Percentiles rank a stretch among this genome's conserved stretches.
Evolutionary conservation across 1,284 basidiomycete genomes (phyloP).

Genomic region (Tilletiopsis washingtonensis): DNA sequence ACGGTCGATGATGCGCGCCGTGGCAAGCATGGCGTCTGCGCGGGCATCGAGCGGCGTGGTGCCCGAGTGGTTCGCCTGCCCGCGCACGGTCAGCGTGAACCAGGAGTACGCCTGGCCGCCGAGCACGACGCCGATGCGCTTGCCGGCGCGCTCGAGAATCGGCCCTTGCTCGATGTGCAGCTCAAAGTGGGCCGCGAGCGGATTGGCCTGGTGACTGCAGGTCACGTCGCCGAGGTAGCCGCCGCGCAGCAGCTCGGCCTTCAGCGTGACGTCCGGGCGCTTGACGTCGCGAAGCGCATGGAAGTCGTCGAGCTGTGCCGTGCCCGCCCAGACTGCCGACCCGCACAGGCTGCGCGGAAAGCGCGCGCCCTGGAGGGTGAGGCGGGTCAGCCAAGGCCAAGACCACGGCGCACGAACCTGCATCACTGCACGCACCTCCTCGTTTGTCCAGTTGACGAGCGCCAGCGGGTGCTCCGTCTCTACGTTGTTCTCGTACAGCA

Average conservation of each 20-base stretch:
- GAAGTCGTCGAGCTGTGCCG: not conserved
- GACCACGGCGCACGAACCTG: too few species aligned
- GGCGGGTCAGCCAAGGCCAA: too few species aligned
- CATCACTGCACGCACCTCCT: too few species aligned
- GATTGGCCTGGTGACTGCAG: too few species aligned
- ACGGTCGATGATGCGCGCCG: slow-evolving; percentile 25
- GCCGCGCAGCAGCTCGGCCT: too few species aligned
- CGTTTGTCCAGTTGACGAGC: slow-evolving; percentile 31
- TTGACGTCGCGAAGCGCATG: too few species aligned
- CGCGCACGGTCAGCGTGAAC: slow-evolving; percentile 26
- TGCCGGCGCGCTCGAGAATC: slow-evolving; percentile 20
- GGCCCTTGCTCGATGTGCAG: slow-evolving; percentile 43
- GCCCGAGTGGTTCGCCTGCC: slow-evolving; percentile 31
- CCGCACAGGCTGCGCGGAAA: slow-evolving; percentile 13
- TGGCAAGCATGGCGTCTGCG: slow-evolving; percentile 23
- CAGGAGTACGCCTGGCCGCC: slow-evolving; percentile 34
- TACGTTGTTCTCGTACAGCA: slow-evolving; percentile 23
- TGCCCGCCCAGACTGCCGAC: not conserved
- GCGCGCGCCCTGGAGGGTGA: too few species aligned
- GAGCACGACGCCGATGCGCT: slow-evolving; percentile 14
- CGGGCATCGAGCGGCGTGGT: slow-evolving; percentile 28
- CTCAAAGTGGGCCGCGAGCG: slow-evolving; percentile 39
- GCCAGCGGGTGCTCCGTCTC: slow-evolving; percentile 27
- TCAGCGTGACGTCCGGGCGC: too few species aligned
- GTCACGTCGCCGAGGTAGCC: too few species aligned